A percentile compares a stretch with the other conserved stretches of the same genome.
Evolutionary conservation across 1,139 yeast genomes (phyloP).

Genomic region (Arxiozyma heterogenica): DNA sequence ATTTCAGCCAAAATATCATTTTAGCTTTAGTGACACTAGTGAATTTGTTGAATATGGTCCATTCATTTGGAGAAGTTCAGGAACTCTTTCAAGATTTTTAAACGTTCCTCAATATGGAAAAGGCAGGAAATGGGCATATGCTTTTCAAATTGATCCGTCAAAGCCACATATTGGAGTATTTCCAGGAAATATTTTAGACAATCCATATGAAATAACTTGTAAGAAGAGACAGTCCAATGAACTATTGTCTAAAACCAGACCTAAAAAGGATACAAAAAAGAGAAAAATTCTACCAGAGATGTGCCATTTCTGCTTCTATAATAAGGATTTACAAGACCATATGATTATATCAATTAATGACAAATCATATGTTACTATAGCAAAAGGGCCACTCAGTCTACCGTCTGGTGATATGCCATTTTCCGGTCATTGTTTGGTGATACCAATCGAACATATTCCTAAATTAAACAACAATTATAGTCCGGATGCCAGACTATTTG

Average conservation of each 20-base stretch:
- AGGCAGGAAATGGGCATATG: slow-evolving; percentile 61
- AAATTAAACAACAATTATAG: slow-evolving; percentile 22
- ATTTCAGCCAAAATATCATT: slow-evolving; percentile 55
- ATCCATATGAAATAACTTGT: slow-evolving; percentile 32
- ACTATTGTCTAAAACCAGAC: neutral
- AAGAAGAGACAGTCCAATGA: slow-evolving; percentile 12
- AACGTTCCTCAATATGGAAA: slow-evolving; percentile 54
- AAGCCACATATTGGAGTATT: slow-evolving; percentile 11
- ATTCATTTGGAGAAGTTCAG: slow-evolving; percentile 41
- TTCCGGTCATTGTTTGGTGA: slow-evolving; percentile 74
- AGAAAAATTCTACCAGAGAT: slow-evolving; percentile 43
- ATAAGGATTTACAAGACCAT: slow-evolving; percentile 69
- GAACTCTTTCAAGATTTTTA: slow-evolving; percentile 46
- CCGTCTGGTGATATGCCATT: slow-evolving; percentile 40
- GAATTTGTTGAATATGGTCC: slow-evolving; percentile 50
- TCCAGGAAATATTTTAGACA: slow-evolving; percentile 26
- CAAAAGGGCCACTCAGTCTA: slow-evolving; percentile 76
- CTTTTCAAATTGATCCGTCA: slow-evolving; percentile 40
- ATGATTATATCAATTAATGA: slow-evolving; percentile 72
- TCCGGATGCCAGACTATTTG: slow-evolving; percentile 14
- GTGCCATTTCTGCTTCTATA: slow-evolving; percentile 81
- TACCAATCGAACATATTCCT: slow-evolving; percentile 74
- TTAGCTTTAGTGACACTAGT: slow-evolving; percentile 45
- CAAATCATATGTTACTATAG: slow-evolving; percentile 60
- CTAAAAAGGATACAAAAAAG: slow-evolving; percentile 10